Base-by-base conservation (phyloP, 2,329 filamentous ascomycete species). In the Diplodia seriata region DNA sequence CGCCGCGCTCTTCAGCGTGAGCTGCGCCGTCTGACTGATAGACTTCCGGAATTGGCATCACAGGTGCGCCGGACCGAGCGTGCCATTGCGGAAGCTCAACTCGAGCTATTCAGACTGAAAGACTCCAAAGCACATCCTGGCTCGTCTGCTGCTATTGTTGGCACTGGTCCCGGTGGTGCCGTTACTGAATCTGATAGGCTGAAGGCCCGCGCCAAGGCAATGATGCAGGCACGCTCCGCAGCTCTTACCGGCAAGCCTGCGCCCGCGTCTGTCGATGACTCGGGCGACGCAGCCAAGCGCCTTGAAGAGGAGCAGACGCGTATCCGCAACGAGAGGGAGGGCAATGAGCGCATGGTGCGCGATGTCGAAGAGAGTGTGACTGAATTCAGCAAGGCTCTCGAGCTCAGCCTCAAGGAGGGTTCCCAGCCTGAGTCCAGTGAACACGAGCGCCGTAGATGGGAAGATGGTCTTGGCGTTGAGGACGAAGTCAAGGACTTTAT, bases 401-500 rank as follows among this genome's bases (percentile, higher is more conserved):
- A 98, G 76, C 91, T 95, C 72, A 93, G 84, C 74, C 86, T 99
- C 31, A 95, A 95, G 76, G 92, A 97, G 68, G 91, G 90, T 51
- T 87, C 85, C 51, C 87, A 91, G 70, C 91, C 90, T 73, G 90
- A 89, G 49, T 88, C 89, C 3, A 92, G 89, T 70, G 93, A 97
- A 79, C 94, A 97, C 76, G 95, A 99, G 82, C 90, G 88, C 74
- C 89, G 95, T 70, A 88, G 95, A 70, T 99, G 95, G 95, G 93
- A 99, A 73, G 95, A 99, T 79, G 95, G 89, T 11, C 85, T 99
- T 47, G 95, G 95, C 33, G 95, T 99, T 33, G 95, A 99, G 76
- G 94, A 99, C 75, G 93, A 97, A 75, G 91, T 98, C 70, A 92
- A 93, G 75, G 95, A 99, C 76, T 98, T 99, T 79, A 99, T 99